Percentiles rank a stretch among this genome's conserved stretches.
phyloP scores from a whole-genome alignment of 2,329 filamentous ascomycete genomes.

The Cryphonectria carpinicola region DNA sequence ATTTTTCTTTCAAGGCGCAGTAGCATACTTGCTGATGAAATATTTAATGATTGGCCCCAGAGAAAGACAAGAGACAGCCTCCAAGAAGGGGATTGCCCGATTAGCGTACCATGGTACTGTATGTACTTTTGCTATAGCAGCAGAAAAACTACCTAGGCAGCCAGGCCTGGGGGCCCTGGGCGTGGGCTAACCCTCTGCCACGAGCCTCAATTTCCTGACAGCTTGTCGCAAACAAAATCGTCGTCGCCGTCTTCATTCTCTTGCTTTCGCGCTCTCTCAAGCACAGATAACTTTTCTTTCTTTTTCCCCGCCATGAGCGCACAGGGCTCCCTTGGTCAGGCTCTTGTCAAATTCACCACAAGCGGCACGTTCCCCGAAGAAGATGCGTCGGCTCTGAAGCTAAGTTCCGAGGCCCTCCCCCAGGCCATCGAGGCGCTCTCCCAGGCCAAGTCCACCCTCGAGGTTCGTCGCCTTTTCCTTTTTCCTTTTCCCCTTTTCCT shows the following conservation, averaged over 20 bases:
- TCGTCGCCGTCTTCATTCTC: not conserved
- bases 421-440: slow-evolving; percentile 47
- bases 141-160: not conserved
- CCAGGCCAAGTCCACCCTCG: slow-evolving; percentile 48
- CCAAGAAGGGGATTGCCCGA: too few species aligned
- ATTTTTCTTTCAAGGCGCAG: too few species aligned
- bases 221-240: slow-evolving; percentile 2
- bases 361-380: slow-evolving; percentile 53
- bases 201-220: slow-evolving; percentile 9
- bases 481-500: not conserved
- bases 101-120: too few species aligned
- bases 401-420: slow-evolving; percentile 43
- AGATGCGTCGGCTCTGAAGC: slow-evolving; percentile 43
- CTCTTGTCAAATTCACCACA: slow-evolving; percentile 66
- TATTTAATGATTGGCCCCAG: too few species aligned
- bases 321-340: slow-evolving; percentile 51
- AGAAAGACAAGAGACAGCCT: too few species aligned
- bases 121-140: not conserved
- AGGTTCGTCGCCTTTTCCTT: slow-evolving; percentile 38
- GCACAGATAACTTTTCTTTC: not conserved
- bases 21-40: too few species aligned
- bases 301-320: slow-evolving; percentile 8
- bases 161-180: not conserved
- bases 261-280: not conserved
- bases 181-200: not conserved